These are phyloP conservation scores for Trypanosomatidae sp. DNA, from an alignment of 208 protist species.

Conservation along the genomic window DNA sequence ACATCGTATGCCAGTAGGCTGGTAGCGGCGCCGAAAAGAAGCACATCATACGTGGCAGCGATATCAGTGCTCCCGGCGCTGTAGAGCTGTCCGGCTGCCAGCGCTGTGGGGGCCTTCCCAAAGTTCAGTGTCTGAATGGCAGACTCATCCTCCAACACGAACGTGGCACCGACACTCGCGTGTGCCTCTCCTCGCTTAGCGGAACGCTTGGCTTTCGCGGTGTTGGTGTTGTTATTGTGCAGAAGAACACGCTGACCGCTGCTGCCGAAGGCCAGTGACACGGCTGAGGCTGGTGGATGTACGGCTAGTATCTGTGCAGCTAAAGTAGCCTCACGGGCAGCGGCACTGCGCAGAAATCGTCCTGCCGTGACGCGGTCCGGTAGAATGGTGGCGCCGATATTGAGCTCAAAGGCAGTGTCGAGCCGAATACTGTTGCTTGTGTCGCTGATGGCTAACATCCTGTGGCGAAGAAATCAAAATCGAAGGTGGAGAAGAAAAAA, in stretches of 20 bases:
- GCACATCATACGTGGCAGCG: constrained; percentile 54
- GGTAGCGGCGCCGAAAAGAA: constrained; percentile 89
- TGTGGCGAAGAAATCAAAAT: not conserved
- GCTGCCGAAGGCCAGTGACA: constrained; percentile 71
- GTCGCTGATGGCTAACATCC: constrained; percentile 13
- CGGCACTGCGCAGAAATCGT: constrained; percentile 50
- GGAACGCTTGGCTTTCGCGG: constrained; percentile 31
- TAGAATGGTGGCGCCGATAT: constrained; percentile 51
- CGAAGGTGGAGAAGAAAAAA: not conserved
- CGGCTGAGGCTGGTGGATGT: constrained; percentile 27
- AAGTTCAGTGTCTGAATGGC: constrained; percentile 82
- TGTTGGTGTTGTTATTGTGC: constrained; percentile 81
- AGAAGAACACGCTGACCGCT: constrained; percentile 78
- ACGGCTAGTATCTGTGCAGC: constrained; percentile 10
- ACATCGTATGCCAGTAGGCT: constrained; percentile 93
- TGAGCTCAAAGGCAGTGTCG: constrained; percentile 62
- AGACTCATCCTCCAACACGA: constrained; percentile 22
- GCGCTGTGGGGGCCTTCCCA: constrained; percentile 78
- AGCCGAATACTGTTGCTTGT: constrained; percentile 36
- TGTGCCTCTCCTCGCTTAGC: constrained; percentile 39
- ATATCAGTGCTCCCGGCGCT: constrained; percentile 8
- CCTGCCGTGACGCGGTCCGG: constrained; percentile 59
- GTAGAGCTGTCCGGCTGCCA: constrained; percentile 64
- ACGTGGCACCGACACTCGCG: constrained; percentile 8
- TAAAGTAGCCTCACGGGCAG: constrained; percentile 12